These are phyloP conservation scores for Perilla frutescens DNA, from an alignment of 257 asterid genomes.

Conservation along the genomic window DNA sequence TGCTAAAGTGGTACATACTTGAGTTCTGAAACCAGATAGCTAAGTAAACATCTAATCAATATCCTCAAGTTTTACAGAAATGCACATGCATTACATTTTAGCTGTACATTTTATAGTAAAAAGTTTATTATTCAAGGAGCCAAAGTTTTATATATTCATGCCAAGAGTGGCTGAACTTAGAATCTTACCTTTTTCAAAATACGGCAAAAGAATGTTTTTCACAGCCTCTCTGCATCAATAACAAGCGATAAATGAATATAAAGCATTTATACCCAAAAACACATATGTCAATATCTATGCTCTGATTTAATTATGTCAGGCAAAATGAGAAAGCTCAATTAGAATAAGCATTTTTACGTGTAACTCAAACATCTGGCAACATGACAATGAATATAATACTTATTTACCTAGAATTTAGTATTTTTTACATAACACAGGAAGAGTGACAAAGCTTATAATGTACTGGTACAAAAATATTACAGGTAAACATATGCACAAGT, in stretches of 20 bases:
- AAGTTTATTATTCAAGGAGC: not conserved
- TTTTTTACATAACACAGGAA: too few relatives aligned
- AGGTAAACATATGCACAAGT: too few relatives aligned
- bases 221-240: slow-evolving; percentile 73
- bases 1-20: slow-evolving; percentile 86
- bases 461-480: too few relatives aligned
- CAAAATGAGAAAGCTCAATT: not conserved
- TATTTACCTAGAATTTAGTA: too few relatives aligned
- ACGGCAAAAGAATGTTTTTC: slow-evolving; percentile 59
- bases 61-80: slow-evolving; percentile 32
- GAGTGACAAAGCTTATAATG: too few relatives aligned
- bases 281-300: not conserved
- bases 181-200: slow-evolving; percentile 72
- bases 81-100: slow-evolving; percentile 3
- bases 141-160: slow-evolving; percentile 8
- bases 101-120: slow-evolving; percentile 4
- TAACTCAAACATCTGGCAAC: too few relatives aligned
- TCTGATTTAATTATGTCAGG: not conserved
- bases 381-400: too few relatives aligned
- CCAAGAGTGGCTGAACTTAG: slow-evolving; percentile 21
- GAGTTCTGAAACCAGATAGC: slow-evolving; percentile 99
- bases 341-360: not conserved
- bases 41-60: slow-evolving; percentile 52
- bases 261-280: slow-evolving; percentile 28
- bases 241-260: slow-evolving; percentile 35